Conservation (phyloP, 2,329 filamentous ascomycete species). For the Aspergillus awamori region DNA sequence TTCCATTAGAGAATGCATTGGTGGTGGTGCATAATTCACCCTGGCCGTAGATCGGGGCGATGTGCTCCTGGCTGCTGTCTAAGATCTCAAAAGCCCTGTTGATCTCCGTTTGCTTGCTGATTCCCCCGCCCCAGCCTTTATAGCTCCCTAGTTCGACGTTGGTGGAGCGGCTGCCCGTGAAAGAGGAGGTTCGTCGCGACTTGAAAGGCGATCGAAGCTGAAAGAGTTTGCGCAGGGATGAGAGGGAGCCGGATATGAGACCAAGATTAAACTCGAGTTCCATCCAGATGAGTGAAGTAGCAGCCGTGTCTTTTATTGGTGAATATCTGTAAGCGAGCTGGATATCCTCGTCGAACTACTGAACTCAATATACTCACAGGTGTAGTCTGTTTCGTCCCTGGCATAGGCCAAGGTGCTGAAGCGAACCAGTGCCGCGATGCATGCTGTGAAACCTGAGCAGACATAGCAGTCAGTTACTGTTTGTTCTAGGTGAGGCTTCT, state of each 20-base stretch:
- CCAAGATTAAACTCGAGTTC: constrained; percentile 26
- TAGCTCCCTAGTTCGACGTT: not conserved
- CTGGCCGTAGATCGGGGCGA: constrained; percentile 6
- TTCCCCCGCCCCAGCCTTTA: not conserved
- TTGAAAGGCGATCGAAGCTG: not conserved
- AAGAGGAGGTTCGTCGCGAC: not conserved
- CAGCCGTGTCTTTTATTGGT: constrained; percentile 17
- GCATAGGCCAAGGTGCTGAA: constrained; percentile 22
- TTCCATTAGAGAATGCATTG: not conserved
- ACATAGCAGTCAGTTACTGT: not conserved
- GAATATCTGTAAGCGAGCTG: not conserved
- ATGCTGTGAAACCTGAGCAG: constrained; percentile 18
- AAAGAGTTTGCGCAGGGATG: constrained; percentile 13
- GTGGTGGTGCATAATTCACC: constrained; percentile 3
- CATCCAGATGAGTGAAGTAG: constrained; percentile 26
- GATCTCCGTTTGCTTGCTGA: constrained; percentile 7
- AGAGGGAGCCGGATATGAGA: constrained; percentile 24
- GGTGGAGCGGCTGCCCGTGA: not conserved
- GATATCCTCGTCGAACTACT: not conserved
- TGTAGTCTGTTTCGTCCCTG: constrained; percentile 19
- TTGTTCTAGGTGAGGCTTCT: not conserved
- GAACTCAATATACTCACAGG: constrained; percentile 14
- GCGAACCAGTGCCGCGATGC: constrained; percentile 23
- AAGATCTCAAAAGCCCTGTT: constrained; percentile 1
- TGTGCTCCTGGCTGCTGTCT: constrained; percentile 6